These are phyloP conservation scores for Citrus cavaleriei DNA, from an alignment of 345 rosid species.

Conservation along the genomic window DNA sequence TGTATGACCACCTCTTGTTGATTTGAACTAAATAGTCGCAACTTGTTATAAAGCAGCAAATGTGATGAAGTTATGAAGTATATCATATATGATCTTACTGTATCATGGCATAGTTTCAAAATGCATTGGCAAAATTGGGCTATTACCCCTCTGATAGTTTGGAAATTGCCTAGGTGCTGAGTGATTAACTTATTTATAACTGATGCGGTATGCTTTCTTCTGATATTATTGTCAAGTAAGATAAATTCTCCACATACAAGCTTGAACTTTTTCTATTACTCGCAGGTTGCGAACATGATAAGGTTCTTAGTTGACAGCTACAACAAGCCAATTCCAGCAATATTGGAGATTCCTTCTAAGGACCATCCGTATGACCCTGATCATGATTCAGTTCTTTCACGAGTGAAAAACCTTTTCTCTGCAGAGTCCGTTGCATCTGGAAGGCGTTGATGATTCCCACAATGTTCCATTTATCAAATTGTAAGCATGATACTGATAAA, in stretches of 20 bases:
- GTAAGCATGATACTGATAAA: conserved; percentile 9
- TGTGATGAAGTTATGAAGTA: background rate
- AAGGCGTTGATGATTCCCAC: conserved; percentile 4
- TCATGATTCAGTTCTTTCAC: conserved; percentile 22
- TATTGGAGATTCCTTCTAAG: conserved; percentile 27
- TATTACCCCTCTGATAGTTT: background rate
- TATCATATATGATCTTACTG: background rate
- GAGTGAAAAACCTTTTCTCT: conserved; percentile 23
- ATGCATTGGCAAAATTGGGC: background rate
- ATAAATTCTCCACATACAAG: background rate
- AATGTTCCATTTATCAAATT: background rate
- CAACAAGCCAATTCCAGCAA: conserved; percentile 24
- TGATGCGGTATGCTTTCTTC: background rate
- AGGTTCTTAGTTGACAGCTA: conserved; percentile 23
- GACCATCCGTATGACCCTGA: conserved; percentile 26
- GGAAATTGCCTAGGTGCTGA: background rate
- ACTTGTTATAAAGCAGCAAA: background rate
- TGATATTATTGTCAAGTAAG: background rate
- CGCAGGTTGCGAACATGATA: conserved; percentile 26
- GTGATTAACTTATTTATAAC: background rate
- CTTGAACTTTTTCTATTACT: background rate
- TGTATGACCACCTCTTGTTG: background rate
- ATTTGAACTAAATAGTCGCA: background rate
- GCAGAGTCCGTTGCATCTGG: conserved; percentile 15
- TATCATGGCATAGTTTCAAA: background rate